A percentile compares a stretch with the other conserved stretches of the same genome.
phyloP scores from a whole-genome alignment of 768 basidiomycete genomes.

The Mycena alexandri region DNA sequence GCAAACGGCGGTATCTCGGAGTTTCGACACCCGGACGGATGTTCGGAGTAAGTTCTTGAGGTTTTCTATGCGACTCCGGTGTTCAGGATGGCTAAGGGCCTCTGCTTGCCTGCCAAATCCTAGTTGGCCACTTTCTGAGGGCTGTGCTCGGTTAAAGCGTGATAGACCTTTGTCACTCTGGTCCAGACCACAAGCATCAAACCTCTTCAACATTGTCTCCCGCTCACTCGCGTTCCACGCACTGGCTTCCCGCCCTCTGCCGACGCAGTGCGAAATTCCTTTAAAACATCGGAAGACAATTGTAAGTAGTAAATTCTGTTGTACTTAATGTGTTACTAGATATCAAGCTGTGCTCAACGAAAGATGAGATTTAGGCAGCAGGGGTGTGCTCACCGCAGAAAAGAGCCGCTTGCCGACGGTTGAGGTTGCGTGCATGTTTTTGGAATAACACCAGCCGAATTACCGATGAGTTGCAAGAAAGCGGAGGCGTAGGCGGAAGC shows the following conservation, averaged over 20 bases:
- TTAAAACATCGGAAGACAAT: neutral
- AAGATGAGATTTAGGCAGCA: neutral
- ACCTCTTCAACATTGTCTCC: neutral
- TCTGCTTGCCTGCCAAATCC: slow-evolving; percentile 1
- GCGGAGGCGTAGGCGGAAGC: neutral
- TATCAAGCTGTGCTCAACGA: neutral
- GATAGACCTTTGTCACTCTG: neutral
- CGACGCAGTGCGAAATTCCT: neutral
- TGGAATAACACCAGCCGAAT: slow-evolving; percentile 2
- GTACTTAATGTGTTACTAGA: neutral
- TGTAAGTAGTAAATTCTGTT: neutral
- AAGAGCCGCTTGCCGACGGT: neutral
- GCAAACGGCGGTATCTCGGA: too few relatives aligned
- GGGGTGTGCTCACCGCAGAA: neutral
- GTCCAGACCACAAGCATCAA: slow-evolving; percentile 15
- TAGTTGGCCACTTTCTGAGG: neutral
- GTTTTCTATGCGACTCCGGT: too few relatives aligned
- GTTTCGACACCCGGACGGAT: too few relatives aligned
- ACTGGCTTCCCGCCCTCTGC: neutral
- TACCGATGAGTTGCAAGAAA: neutral
- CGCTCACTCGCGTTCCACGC: neutral
- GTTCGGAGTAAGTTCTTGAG: too few relatives aligned
- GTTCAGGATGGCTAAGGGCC: slow-evolving; percentile 8
- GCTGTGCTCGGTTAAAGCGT: slow-evolving; percentile 13
- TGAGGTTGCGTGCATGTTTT: neutral